phyloP scores from a whole-genome alignment of 225 moss, liverwort and hornwort genomes.

The Pseudisothecium myosuroides region DNA sequence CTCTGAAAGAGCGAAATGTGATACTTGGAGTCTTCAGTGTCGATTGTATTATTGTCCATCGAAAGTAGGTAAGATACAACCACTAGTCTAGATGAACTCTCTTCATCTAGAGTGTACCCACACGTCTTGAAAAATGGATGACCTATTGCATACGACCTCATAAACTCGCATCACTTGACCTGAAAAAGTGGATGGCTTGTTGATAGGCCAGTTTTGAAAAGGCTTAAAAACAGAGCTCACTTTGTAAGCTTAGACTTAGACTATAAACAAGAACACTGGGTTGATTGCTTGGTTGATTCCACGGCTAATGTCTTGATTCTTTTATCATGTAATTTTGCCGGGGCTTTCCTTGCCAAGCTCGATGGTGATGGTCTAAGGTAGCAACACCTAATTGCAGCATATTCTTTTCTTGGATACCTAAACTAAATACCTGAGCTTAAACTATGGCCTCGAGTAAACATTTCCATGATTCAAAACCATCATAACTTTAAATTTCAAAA shows the following conservation, averaged over 20 bases:
- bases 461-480: neutral
- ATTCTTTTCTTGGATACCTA: neutral
- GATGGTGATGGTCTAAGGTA: neutral
- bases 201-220: accelerated
- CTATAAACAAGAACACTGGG: neutral
- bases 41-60: neutral
- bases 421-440: neutral
- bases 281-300: neutral
- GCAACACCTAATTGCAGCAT: neutral
- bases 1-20: neutral
- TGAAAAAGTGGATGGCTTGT: neutral
- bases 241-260: too few relatives aligned
- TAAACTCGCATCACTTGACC: accelerated
- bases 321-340: neutral
- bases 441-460: neutral
- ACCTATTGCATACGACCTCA: neutral
- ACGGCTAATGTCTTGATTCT: accelerated
- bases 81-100: too few relatives aligned
- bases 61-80: neutral
- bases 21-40: neutral
- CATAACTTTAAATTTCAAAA: neutral
- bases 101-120: neutral
- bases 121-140: neutral
- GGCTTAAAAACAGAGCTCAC: neutral
- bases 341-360: accelerated